These are phyloP conservation scores for Eutrema salsugineum DNA, from an alignment of 441 rosid species.

Conservation along the genomic window DNA sequence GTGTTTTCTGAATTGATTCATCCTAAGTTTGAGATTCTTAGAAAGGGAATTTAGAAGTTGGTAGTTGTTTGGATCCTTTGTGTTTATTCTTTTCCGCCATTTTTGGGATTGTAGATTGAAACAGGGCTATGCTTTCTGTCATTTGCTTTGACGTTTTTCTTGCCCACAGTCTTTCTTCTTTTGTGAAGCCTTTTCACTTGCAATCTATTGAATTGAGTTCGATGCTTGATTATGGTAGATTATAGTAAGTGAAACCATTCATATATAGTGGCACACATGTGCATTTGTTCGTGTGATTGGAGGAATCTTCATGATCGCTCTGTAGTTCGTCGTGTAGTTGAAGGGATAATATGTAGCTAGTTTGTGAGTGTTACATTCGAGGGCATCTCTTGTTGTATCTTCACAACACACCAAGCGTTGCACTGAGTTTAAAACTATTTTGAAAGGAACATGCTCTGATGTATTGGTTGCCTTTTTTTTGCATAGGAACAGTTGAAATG, in stretches of 20 bases:
- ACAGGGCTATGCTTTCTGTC: neutral
- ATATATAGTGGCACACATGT: neutral
- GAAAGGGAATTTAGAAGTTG: neutral
- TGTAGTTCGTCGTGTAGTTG: neutral
- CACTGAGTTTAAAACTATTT: too few species aligned
- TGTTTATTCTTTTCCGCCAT: neutral
- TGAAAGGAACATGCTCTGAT: neutral
- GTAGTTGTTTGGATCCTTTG: neutral
- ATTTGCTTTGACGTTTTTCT: neutral
- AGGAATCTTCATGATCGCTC: too few species aligned
- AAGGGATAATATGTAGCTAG: neutral
- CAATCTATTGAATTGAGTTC: neutral
- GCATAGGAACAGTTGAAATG: conserved; percentile 36
- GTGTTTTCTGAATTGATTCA: neutral
- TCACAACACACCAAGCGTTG: neutral
- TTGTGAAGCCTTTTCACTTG: neutral
- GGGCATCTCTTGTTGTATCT: neutral
- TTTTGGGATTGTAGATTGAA: neutral
- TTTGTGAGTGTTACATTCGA: neutral
- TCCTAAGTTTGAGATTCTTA: neutral
- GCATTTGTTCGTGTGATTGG: neutral
- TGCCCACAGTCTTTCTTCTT: neutral
- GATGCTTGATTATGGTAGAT: neutral
- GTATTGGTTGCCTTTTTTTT: neutral
- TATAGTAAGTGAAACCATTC: neutral